These are phyloP conservation scores for Sanchytrium tribonematis DNA, from an alignment of 371 early-diverging fungal genomes.

Conservation along the genomic window DNA sequence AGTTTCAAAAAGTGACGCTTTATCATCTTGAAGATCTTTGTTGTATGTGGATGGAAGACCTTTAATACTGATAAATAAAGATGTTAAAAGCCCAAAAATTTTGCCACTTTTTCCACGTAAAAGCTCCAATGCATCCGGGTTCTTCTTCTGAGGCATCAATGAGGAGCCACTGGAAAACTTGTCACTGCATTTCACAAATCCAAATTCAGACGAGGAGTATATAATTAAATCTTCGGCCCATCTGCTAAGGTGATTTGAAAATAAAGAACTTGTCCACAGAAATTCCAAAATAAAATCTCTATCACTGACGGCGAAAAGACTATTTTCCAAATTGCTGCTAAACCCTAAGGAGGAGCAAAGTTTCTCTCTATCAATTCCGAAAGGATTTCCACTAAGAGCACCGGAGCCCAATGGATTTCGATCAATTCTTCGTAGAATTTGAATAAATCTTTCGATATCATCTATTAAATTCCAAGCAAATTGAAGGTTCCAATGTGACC, in stretches of 20 bases:
- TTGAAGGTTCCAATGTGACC: constrained; percentile 61
- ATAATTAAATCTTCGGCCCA: constrained; percentile 79
- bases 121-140: constrained; percentile 80
- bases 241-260: constrained; percentile 69
- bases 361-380: constrained; percentile 63
- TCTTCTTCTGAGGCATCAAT: constrained; percentile 96
- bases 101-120: constrained; percentile 84
- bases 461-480: constrained; percentile 66
- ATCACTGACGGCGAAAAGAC: constrained; percentile 62
- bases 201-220: constrained; percentile 68
- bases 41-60: constrained; percentile 88
- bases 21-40: constrained; percentile 94
- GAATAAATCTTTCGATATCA: constrained; percentile 51
- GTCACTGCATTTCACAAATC: constrained; percentile 66
- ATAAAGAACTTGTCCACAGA: constrained; percentile 56
- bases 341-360: constrained; percentile 65
- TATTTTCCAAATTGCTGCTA: constrained; percentile 42
- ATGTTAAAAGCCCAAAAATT: constrained; percentile 68
- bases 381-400: constrained; percentile 88
- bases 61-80: constrained; percentile 88
- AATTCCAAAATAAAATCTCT: constrained; percentile 88
- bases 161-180: constrained; percentile 81
- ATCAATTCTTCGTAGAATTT: constrained; percentile 46
- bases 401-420: constrained; percentile 68
- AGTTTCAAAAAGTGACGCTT: constrained; percentile 87